phyloP scores from a whole-genome alignment of 805 yeast species.

The Kluyveromyces siamensis region DNA sequence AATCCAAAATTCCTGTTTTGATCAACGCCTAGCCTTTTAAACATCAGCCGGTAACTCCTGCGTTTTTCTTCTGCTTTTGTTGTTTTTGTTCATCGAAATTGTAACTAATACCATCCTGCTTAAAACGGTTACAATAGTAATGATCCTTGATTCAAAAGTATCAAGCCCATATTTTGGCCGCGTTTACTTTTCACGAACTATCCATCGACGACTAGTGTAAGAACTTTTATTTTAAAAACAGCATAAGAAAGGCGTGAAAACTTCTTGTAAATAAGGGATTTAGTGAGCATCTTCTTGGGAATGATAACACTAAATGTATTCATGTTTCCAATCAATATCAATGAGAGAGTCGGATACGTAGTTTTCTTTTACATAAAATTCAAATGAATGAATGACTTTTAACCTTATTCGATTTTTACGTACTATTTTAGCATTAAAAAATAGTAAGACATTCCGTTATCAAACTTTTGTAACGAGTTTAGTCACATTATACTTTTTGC shows the following conservation, averaged over 20 bases:
- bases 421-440: too few species aligned
- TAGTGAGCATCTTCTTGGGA: neutral
- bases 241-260: neutral
- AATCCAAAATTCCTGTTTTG: conserved; percentile 24
- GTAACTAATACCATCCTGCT: neutral
- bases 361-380: conserved; percentile 1
- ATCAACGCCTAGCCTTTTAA: conserved; percentile 17
- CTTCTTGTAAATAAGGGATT: neutral
- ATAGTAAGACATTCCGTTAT: neutral
- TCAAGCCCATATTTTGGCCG: neutral
- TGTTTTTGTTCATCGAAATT: neutral
- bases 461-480: too few species aligned
- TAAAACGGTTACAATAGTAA: neutral
- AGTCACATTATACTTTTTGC: neutral
- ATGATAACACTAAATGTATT: neutral
- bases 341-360: neutral
- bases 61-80: neutral
- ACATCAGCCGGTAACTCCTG: neutral
- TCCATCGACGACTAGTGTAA: neutral
- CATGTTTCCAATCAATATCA: neutral
- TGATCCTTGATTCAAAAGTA: neutral
- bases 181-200: neutral
- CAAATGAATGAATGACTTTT: conserved; percentile 1
- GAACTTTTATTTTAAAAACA: neutral
- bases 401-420: too few species aligned